Evolutionary conservation across 495 filamentous ascomycete genomes (phyloP).

Genomic region (Immersiella caudata): DNA sequence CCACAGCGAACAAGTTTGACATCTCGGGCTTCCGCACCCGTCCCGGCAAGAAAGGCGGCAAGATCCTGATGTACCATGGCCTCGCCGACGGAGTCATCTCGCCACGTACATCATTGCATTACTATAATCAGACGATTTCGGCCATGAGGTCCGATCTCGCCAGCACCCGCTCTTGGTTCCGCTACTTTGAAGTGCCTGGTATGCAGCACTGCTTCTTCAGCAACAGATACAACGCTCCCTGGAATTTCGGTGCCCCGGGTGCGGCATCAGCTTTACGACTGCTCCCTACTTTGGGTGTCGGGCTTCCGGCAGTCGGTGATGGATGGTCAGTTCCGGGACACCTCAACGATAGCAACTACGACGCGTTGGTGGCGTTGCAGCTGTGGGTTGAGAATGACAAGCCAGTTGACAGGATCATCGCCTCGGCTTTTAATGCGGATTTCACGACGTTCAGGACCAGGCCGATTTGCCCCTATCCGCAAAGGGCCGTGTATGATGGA

Average conservation of each 20-base stretch:
- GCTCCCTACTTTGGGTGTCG: slow-evolving; percentile 24
- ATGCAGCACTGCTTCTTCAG: slow-evolving; percentile 50
- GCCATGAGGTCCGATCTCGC: slow-evolving; percentile 31
- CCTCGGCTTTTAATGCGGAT: slow-evolving; percentile 48
- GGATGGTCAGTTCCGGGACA: slow-evolving; percentile 35
- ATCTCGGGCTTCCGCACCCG: slow-evolving; percentile 45
- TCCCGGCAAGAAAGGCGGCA: slow-evolving; percentile 44
- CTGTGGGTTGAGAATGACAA: slow-evolving; percentile 55
- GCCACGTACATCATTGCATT: slow-evolving; percentile 45
- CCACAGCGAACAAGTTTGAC: slow-evolving; percentile 53
- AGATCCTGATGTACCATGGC: slow-evolving; percentile 61
- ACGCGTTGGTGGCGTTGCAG: slow-evolving; percentile 54
- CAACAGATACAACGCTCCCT: slow-evolving; percentile 44
- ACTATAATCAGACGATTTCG: slow-evolving; percentile 45
- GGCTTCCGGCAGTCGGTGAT: slow-evolving; percentile 31
- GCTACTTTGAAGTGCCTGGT: slow-evolving; percentile 50
- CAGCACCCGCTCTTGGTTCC: slow-evolving; percentile 43
- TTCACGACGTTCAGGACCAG: slow-evolving; percentile 35
- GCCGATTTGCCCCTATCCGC: slow-evolving; percentile 48
- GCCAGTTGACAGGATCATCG: slow-evolving; percentile 47
- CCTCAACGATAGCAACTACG: slow-evolving; percentile 47
- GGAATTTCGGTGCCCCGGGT: slow-evolving; percentile 45
- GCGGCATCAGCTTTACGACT: slow-evolving; percentile 35
- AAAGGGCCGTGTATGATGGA: slow-evolving; percentile 31
- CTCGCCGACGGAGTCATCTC: slow-evolving; percentile 55